phyloP scores from a whole-genome alignment of 2,329 filamentous ascomycete species.

The Colletotrichum cereale region DNA sequence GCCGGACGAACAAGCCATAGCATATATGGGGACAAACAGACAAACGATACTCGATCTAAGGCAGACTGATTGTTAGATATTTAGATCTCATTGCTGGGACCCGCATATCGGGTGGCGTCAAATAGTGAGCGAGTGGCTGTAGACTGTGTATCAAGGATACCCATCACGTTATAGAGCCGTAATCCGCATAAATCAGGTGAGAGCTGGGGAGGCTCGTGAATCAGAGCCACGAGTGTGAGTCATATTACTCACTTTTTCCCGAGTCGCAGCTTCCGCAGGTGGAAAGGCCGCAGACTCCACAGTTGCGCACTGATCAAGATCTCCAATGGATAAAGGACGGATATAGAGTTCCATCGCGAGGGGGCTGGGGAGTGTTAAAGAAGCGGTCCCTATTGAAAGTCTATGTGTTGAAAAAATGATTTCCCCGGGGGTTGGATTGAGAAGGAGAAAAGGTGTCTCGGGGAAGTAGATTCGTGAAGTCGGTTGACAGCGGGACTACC shows the following conservation, averaged over 20 bases:
- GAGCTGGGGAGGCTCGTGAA: neutral
- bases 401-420: neutral
- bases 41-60: slow-evolving; percentile 49
- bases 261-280: slow-evolving; percentile 46
- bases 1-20: slow-evolving; percentile 44
- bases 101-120: neutral
- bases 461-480: neutral
- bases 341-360: slow-evolving; percentile 44
- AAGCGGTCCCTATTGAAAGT: neutral
- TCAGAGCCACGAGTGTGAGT: neutral
- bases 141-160: neutral
- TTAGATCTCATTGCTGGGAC: too few relatives aligned
- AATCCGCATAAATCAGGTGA: neutral
- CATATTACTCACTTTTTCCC: slow-evolving; percentile 44
- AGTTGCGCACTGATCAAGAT: slow-evolving; percentile 44
- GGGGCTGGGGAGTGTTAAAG: too few relatives aligned
- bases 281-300: slow-evolving; percentile 49
- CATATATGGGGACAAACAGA: slow-evolving; percentile 46
- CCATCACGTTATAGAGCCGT: too few relatives aligned
- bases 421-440: neutral
- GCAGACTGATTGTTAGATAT: neutral
- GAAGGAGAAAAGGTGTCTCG: neutral
- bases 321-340: slow-evolving; percentile 42
- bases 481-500: neutral
- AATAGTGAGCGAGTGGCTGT: neutral